Evolutionary conservation across 2,329 filamentous ascomycete genomes (phyloP).

Genomic region (Cytospora mali): DNA sequence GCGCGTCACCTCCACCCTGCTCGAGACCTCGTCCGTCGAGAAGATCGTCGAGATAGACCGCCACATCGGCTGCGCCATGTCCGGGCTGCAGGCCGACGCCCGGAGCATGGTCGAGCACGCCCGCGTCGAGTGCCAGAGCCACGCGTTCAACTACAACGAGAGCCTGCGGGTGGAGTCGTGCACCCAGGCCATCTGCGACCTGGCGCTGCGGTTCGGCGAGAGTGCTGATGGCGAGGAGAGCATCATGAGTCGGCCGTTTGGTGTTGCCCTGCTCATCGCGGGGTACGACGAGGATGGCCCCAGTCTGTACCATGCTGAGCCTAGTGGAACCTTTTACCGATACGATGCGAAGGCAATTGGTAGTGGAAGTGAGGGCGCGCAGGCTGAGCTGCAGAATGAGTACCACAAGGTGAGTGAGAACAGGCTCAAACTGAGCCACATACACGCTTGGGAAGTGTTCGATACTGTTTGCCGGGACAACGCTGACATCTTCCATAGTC

Average conservation of each 20-base stretch:
- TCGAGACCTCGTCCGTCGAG: conserved; percentile 96
- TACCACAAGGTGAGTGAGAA: conserved; percentile 75
- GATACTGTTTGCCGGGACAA: not conserved
- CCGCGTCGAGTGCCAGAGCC: conserved; percentile 94
- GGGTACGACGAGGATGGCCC: conserved; percentile 97
- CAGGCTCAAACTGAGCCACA: not conserved
- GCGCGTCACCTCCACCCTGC: conserved; percentile 94
- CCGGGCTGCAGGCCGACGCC: conserved; percentile 93
- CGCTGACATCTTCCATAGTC: conserved; percentile 54
- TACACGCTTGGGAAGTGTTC: not conserved
- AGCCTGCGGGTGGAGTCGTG: conserved; percentile 93
- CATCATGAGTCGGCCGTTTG: conserved; percentile 97
- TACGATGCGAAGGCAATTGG: conserved; percentile 99
- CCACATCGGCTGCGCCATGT: conserved; percentile 99
- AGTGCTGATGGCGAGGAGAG: conserved; percentile 97
- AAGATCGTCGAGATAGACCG: conserved; percentile 99
- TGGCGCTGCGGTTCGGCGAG: conserved; percentile 95
- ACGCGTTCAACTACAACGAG: conserved; percentile 98
- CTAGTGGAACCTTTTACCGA: conserved; percentile 96
- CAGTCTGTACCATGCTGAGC: conserved; percentile 96
- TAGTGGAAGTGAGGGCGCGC: conserved; percentile 93
- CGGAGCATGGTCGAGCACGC: conserved; percentile 98
- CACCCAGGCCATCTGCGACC: conserved; percentile 97
- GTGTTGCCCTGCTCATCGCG: conserved; percentile 93
- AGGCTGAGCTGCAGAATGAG: conserved; percentile 97